Base-by-base conservation (phyloP, 2,329 filamentous ascomycete species). In the Simplicillium sp. region DNA sequence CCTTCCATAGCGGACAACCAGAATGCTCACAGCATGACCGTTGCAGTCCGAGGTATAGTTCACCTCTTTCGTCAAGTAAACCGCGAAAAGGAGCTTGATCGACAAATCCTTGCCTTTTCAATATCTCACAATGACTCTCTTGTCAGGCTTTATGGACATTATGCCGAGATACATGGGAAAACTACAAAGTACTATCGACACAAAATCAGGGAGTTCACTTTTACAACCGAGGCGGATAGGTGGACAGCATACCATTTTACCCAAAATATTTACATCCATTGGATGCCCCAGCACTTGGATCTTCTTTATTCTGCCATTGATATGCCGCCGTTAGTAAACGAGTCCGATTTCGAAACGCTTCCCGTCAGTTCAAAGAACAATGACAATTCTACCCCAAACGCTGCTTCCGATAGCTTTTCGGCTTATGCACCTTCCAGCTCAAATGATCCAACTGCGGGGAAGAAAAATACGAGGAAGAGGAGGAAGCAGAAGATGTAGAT, bases 91-190 rank as follows among this genome's bases (percentile, higher is more conserved):
- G 60, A 67, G 44, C 39, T 67, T 15, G 11, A 67, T 46, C 56
- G 57, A n/a, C 50, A 67, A 45, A 61, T 70, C 18, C 54, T 69
- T 8, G 57, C 55, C 15, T 71, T 68, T 44, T 70, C 65, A 5
- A 46, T 68, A 45, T 67, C 62, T 25, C 17, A 42, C 31, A 17
- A 42, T 32, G 15, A 42, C 16, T 3, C 14, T 4, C 48, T 47
- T 2, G 58, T 62, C 9, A 45, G 54, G 25, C 64, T 65, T 29
- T 64, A 62, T 41, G 56, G 60, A 28, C 51, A 66, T 37, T 65
- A 65, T 39, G 49, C 61, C 7, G 50, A 61, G 7, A 58, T 65
- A 32, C 55, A 64, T 37, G 53, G 42, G 13, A 47, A 53, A 3
- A 45, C 55, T 16, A 52, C 44, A 14, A 55, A 53, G 14, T 64